A percentile compares a stretch with the other conserved stretches of the same genome.
Evolutionary conservation across 805 yeast species (phyloP).

Genomic region (Myxozyma neotropica): DNA sequence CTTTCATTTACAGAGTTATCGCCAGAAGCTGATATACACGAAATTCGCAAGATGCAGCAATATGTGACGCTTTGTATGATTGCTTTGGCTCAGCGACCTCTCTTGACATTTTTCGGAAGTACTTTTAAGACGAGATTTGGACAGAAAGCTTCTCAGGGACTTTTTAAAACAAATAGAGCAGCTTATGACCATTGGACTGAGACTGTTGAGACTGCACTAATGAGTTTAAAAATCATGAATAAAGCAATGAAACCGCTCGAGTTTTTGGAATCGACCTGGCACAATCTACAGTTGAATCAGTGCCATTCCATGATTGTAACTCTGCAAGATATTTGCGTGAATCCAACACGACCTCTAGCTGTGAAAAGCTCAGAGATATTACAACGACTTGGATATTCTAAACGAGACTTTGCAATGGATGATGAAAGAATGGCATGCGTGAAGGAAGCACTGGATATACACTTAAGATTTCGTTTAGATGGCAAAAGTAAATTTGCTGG

Average conservation of each 20-base stretch:
- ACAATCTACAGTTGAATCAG: conserved; percentile 1
- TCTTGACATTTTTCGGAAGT: not conserved
- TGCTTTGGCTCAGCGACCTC: conserved; percentile 1
- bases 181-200: conserved; percentile 3
- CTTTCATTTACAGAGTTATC: not conserved
- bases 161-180: not conserved
- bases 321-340: conserved; percentile 1
- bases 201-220: not conserved
- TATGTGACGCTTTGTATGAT: not conserved
- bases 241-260: not conserved
- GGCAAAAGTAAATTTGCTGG: conserved; percentile 1
- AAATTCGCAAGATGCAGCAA: not conserved
- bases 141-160: not conserved
- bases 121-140: not conserved
- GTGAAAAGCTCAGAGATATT: not conserved
- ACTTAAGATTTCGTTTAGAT: not conserved
- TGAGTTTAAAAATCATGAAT: not conserved
- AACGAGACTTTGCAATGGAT: not conserved
- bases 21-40: not conserved
- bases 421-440: conserved; percentile 5
- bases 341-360: conserved; percentile 3
- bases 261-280: conserved; percentile 1
- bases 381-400: not conserved
- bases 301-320: conserved; percentile 3
- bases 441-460: not conserved